A percentile compares a stretch with the other conserved stretches of the same genome.
These are phyloP conservation scores for Incumbomyces delicatus DNA, from an alignment of 2,329 filamentous ascomycete species.

Conservation along the genomic window DNA sequence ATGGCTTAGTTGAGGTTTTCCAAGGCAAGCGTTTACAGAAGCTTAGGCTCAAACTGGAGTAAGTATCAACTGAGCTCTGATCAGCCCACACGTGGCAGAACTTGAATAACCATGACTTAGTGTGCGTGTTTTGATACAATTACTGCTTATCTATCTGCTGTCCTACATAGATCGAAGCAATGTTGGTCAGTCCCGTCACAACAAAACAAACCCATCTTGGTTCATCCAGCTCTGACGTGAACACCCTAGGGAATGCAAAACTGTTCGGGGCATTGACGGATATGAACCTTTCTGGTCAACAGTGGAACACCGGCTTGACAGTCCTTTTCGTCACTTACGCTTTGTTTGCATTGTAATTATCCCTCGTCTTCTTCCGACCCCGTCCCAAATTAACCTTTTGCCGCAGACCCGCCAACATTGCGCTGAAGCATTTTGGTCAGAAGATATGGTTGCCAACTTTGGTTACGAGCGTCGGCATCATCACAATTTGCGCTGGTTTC, in stretches of 20 bases:
- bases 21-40: too few species aligned
- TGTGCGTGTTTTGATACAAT: not conserved
- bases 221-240: not conserved
- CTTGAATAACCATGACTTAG: too few species aligned
- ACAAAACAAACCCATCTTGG: not conserved
- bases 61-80: too few species aligned
- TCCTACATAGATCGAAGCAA: constrained; percentile 2
- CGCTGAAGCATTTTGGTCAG: constrained; percentile 40
- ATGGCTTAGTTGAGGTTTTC: too few species aligned
- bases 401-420: constrained; percentile 51
- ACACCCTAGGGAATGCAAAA: not conserved
- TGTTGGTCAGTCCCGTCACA: not conserved
- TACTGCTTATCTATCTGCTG: not conserved
- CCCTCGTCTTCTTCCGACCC: not conserved
- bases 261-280: constrained; percentile 36
- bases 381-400: not conserved
- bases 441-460: constrained; percentile 19
- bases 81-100: too few species aligned
- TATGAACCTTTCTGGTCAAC: constrained; percentile 34
- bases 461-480: constrained; percentile 35
- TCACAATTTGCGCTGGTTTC: constrained; percentile 41
- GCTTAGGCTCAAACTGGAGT: too few species aligned
- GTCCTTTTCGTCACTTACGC: constrained; percentile 38
- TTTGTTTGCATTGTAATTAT: not conserved
- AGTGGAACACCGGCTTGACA: constrained; percentile 29